Evolutionary conservation across 148 eudicot genomes (phyloP).

Genomic region (Camellia japonica): DNA sequence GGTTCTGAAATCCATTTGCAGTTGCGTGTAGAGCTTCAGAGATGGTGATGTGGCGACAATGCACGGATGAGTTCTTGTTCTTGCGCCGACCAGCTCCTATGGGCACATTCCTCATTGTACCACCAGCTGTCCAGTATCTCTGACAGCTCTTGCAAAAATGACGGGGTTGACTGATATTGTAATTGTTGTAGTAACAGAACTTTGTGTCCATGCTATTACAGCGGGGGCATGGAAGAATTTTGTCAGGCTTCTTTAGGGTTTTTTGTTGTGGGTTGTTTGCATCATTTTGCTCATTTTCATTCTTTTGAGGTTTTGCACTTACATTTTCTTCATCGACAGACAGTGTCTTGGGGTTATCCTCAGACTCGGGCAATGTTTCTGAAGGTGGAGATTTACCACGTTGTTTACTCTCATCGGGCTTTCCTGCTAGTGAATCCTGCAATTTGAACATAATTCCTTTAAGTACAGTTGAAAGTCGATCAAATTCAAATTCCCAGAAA

Average conservation of each 20-base stretch:
- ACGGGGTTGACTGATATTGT: conserved; percentile 88
- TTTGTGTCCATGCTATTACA: conserved; percentile 98
- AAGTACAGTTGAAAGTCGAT: not conserved
- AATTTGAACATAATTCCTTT: conserved; percentile 16
- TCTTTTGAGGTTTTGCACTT: conserved; percentile 19
- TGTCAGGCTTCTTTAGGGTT: conserved; percentile 76
- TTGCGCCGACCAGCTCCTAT: conserved; percentile 94
- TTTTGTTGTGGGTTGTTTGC: conserved; percentile 45
- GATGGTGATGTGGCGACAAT: conserved; percentile 55
- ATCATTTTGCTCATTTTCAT: conserved; percentile 42
- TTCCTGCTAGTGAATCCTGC: conserved; percentile 45
- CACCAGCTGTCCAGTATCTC: conserved; percentile 98
- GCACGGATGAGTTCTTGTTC: conserved; percentile 66
- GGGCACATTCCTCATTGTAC: conserved; percentile 88
- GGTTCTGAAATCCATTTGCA: conserved; percentile 42
- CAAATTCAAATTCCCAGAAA: not conserved
- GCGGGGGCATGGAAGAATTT: conserved; percentile 92
- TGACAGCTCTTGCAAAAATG: conserved; percentile 96
- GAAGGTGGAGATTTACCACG: conserved; percentile 19
- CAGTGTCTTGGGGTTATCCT: conserved; percentile 36
- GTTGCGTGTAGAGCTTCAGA: conserved; percentile 63
- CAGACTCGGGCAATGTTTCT: conserved; percentile 26
- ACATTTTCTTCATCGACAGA: conserved; percentile 45
- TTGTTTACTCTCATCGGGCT: conserved; percentile 28
- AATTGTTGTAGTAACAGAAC: conserved; percentile 92